Evolutionary conservation across 441 rosid genomes (phyloP), one percentile per base, ranked within the genome.

Genomic region (Kokia cookei): DNA sequence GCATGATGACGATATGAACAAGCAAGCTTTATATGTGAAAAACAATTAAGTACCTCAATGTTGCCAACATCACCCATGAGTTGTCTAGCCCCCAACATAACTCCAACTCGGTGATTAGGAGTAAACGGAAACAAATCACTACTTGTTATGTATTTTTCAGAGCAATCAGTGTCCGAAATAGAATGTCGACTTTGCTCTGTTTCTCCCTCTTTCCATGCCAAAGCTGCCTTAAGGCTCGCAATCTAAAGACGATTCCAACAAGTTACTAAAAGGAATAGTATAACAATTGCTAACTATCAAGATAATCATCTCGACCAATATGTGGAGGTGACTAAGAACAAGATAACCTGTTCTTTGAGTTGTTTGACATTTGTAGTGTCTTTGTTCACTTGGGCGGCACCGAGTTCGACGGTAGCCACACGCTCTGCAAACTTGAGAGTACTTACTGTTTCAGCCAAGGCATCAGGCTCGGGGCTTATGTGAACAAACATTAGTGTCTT

Each of bases 401-500:
- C 96, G 26, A 90, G 86, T 76, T 90, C 93, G 47, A 90, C 89
- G 2, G 93, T 89, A 27, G 96, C 89, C 58, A 90, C 96, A 24
- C 96, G 81, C 84, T 90, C 93, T 1, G 96, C 96, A 83, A 90
- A 90, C 73, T 90, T 90, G 37, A 90, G 86, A 7, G 96, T 90
- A 61, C 96, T 90, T 67, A 90, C 81, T 57, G 96, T 90, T 81
- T 90, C 96, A 50, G 89, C 88, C 40, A 76, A 7, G 76, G 96
- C 90, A 54, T 89, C 90, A 60, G 85, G 83, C 74, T 87, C 96
- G 42, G 96, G 96, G 81, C 91, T 86, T 73, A 90, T 84, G 84
- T 90, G 96, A 58, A 90, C 91, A 83, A 90, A 90, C 96, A 90
- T 90, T 57, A 90, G 82, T 15, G 96, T 90, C 82, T 90, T 90